A percentile compares a stretch with the other conserved stretches of the same genome.
Conservation (phyloP, 441 rosid genomes). For the Sinapis alba region DNA sequence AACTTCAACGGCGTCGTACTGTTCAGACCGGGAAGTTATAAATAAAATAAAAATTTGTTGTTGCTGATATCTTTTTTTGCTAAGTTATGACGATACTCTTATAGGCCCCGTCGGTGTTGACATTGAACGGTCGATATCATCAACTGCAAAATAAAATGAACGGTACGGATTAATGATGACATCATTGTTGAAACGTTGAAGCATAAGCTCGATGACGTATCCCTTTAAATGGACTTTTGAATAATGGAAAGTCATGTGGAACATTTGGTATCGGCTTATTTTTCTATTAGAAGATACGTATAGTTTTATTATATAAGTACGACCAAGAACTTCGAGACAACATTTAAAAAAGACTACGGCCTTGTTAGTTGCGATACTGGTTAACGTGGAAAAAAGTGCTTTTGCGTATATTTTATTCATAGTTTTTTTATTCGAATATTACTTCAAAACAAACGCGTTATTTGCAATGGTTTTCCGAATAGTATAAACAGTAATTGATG, state of each 20-base stretch:
- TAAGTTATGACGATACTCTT: neutral
- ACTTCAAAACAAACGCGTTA: neutral
- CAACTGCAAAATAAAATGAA: neutral
- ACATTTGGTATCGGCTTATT: neutral
- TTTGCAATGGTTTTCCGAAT: neutral
- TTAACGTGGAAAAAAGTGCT: neutral
- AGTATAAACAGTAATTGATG: neutral
- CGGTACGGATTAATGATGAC: constrained; percentile 34
- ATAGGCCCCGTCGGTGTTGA: constrained; percentile 23
- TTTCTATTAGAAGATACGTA: neutral
- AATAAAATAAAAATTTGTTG: neutral
- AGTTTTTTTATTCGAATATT: neutral
- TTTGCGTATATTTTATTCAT: neutral
- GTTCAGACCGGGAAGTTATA: neutral
- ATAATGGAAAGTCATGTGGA: constrained; percentile 34
- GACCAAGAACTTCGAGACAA: constrained; percentile 24
- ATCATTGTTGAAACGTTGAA: neutral
- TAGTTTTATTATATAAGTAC: constrained; percentile 4
- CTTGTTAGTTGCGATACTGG: neutral
- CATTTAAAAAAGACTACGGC: neutral
- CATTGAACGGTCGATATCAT: constrained; percentile 9
- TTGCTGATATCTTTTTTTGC: neutral
- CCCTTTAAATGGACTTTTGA: constrained; percentile 7
- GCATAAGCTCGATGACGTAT: constrained; percentile 26
- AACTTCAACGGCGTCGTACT: neutral